phyloP scores from a whole-genome alignment of 2,329 filamentous ascomycete genomes.

The Plectosphaerella cucumerina region DNA sequence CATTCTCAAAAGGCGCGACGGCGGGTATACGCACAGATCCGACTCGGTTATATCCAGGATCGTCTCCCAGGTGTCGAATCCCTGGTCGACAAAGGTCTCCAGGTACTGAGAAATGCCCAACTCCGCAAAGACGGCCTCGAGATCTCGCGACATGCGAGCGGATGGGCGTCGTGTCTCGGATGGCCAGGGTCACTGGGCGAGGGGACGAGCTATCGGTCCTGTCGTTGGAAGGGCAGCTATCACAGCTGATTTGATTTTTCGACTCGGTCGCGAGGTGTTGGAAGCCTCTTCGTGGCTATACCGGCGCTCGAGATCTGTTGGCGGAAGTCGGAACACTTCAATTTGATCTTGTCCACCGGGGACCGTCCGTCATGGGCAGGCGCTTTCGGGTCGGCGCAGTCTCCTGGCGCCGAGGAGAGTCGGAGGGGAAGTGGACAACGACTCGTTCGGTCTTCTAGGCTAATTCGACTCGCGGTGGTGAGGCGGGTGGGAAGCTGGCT shows the following conservation, averaged over 20 bases:
- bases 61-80: constrained; percentile 82
- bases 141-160: constrained; percentile 46
- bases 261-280: too few species aligned
- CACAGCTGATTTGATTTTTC: too few species aligned
- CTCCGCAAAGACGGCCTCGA: constrained; percentile 65
- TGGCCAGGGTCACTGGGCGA: too few species aligned
- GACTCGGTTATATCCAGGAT: constrained; percentile 81
- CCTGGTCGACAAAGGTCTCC: constrained; percentile 67
- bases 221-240: too few species aligned
- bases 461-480: too few species aligned
- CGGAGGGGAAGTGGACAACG: too few species aligned
- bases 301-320: too few species aligned
- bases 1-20: neutral
- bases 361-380: neutral
- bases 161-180: neutral
- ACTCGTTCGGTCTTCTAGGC: too few species aligned
- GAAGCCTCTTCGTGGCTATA: too few species aligned
- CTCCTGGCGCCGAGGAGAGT: too few species aligned
- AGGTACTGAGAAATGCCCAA: constrained; percentile 77
- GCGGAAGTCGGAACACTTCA: neutral
- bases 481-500: neutral
- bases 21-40: constrained; percentile 58
- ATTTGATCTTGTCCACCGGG: neutral
- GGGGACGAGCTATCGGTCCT: too few species aligned
- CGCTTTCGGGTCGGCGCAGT: too few species aligned